Evolutionary conservation across 2,329 filamentous ascomycete genomes (phyloP).

Genomic region (Neofusicoccum cordaticola): DNA sequence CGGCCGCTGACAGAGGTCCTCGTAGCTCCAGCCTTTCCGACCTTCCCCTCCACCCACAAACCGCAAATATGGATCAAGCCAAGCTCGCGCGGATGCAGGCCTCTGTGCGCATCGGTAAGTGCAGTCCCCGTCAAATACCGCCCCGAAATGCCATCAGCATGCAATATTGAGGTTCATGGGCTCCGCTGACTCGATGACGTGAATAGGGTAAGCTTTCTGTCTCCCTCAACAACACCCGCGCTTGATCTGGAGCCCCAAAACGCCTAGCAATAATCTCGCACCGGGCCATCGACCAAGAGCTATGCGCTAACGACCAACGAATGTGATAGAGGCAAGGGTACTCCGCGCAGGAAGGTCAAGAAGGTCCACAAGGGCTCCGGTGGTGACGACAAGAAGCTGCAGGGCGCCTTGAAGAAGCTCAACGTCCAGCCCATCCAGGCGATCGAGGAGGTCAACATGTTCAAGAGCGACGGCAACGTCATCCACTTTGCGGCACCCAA

Average conservation of each 20-base stretch:
- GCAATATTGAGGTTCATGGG: background rate
- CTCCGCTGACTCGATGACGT: slow-evolving; percentile 18
- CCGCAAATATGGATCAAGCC: slow-evolving; percentile 46
- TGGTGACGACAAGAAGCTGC: slow-evolving; percentile 99
- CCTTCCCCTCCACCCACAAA: slow-evolving; percentile 14
- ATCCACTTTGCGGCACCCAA: slow-evolving; percentile 98
- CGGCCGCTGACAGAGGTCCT: slow-evolving; percentile 3
- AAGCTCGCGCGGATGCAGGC: slow-evolving; percentile 46
- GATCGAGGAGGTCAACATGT: slow-evolving; percentile 99
- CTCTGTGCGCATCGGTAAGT: slow-evolving; percentile 45
- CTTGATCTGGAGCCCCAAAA: background rate
- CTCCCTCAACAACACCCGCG: slow-evolving; percentile 17
- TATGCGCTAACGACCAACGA: slow-evolving; percentile 1
- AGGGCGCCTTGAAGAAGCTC: slow-evolving; percentile 96
- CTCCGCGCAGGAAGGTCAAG: slow-evolving; percentile 96
- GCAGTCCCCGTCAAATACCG: background rate
- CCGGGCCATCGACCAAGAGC: background rate
- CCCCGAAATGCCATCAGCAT: background rate
- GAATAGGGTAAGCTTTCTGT: slow-evolving; percentile 19
- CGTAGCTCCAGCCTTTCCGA: slow-evolving; percentile 14
- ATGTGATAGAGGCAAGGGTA: slow-evolving; percentile 83
- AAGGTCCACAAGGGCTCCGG: slow-evolving; percentile 89
- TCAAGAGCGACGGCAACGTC: slow-evolving; percentile 99
- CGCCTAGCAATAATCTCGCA: background rate
- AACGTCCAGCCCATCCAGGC: slow-evolving; percentile 99